Conservation (phyloP, 495 filamentous ascomycete genomes). For the Pyronema domesticum region DNA sequence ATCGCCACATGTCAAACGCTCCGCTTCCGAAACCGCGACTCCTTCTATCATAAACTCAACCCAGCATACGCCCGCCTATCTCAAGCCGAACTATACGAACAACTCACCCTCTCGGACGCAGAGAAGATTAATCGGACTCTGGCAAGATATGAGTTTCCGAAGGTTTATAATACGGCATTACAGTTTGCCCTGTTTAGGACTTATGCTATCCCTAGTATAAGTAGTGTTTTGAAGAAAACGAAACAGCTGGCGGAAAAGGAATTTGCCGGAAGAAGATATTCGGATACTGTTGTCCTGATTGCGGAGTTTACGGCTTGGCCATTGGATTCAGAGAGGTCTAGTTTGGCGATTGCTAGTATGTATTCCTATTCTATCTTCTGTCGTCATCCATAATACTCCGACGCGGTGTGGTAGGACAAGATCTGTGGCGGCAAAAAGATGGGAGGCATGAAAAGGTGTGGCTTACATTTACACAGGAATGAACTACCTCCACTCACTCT, state of each 20-base stretch:
- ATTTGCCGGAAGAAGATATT: conserved; percentile 39
- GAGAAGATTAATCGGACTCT: conserved; percentile 31
- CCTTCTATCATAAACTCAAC: conserved; percentile 18
- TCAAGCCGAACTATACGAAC: conserved; percentile 30
- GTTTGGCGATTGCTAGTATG: conserved; percentile 31
- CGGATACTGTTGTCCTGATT: conserved; percentile 42
- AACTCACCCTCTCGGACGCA: conserved; percentile 37
- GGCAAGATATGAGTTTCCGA: conserved; percentile 35
- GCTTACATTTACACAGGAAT: conserved; percentile 25
- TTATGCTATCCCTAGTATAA: conserved; percentile 47
- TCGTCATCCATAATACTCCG: too few species aligned
- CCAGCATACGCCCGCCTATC: conserved; percentile 25
- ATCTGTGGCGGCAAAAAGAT: too few species aligned
- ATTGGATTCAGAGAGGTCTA: conserved; percentile 31
- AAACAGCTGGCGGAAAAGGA: conserved; percentile 35
- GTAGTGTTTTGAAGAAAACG: conserved; percentile 37
- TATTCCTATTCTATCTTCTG: not conserved
- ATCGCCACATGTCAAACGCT: conserved; percentile 22
- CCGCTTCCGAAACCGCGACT: conserved; percentile 29
- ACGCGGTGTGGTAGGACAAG: too few species aligned
- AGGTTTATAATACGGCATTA: conserved; percentile 33
- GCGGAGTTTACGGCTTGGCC: conserved; percentile 35
- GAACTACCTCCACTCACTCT: conserved; percentile 41
- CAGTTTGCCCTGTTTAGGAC: conserved; percentile 47
- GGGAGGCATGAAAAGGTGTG: not conserved